phyloP scores from a whole-genome alignment of 257 asterid genomes.

The Ballota nigra region DNA sequence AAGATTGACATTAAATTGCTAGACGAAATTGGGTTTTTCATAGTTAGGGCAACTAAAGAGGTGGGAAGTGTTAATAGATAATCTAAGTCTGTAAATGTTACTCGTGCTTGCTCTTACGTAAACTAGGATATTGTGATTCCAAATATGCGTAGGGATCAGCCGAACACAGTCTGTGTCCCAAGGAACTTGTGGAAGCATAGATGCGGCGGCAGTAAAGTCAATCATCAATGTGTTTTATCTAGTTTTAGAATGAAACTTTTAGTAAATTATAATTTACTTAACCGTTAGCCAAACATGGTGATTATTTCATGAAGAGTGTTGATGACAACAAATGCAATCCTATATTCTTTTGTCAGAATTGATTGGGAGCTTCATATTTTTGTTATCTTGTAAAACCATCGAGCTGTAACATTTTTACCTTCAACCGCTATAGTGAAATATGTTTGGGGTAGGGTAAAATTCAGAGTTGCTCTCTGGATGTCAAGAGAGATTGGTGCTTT shows the following conservation, averaged over 20 bases:
- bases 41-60: too few species aligned
- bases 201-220: background rate
- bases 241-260: background rate
- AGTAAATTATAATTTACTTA: background rate
- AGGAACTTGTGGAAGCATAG: background rate
- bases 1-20: too few species aligned
- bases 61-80: too few species aligned
- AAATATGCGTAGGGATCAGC: background rate
- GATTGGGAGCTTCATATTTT: background rate
- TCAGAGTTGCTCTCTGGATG: background rate
- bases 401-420: background rate
- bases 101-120: background rate
- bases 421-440: background rate
- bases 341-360: background rate
- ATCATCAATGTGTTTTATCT: slow-evolving; percentile 2
- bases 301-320: background rate
- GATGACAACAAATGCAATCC: background rate
- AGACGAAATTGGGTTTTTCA: too few species aligned
- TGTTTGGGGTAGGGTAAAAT: background rate
- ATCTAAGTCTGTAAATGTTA: background rate
- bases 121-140: background rate
- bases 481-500: background rate
- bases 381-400: background rate
- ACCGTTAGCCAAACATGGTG: background rate
- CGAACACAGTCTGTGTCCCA: background rate